phyloP scores from a whole-genome alignment of 164 flowering plant genomes.

The Stephania yunnanensis region DNA sequence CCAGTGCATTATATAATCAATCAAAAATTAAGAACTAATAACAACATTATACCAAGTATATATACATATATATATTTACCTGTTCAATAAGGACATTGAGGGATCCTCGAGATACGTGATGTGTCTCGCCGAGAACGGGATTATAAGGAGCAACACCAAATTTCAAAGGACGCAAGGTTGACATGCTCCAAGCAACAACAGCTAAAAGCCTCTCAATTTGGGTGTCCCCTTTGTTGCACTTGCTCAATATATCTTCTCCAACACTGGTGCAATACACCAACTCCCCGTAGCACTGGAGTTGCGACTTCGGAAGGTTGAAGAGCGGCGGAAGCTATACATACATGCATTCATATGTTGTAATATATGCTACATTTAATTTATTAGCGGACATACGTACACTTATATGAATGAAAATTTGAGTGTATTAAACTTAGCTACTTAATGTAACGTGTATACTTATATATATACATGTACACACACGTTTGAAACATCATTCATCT shows the following conservation, averaged over 20 bases:
- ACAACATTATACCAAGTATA: too few relatives aligned
- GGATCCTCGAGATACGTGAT: slow-evolving; percentile 63
- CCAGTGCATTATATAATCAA: too few relatives aligned
- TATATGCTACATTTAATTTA: too few relatives aligned
- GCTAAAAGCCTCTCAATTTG: slow-evolving; percentile 39
- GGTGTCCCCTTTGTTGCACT: slow-evolving; percentile 37
- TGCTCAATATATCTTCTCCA: slow-evolving; percentile 39
- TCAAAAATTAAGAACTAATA: too few relatives aligned
- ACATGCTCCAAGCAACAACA: too few relatives aligned
- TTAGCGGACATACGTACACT: too few relatives aligned
- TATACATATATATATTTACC: too few relatives aligned
- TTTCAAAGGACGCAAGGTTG: slow-evolving; percentile 44
- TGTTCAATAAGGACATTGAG: slow-evolving; percentile 83
- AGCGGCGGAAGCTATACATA: slow-evolving; percentile 78
- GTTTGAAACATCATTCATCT: too few relatives aligned
- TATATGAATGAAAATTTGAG: too few relatives aligned
- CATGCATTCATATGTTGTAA: neutral
- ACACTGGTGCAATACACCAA: slow-evolving; percentile 41
- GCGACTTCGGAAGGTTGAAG: slow-evolving; percentile 85
- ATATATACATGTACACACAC: too few relatives aligned
- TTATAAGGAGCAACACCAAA: slow-evolving; percentile 83
- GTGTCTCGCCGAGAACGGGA: slow-evolving; percentile 90
- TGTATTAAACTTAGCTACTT: too few relatives aligned
- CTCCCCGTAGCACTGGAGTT: slow-evolving; percentile 79
- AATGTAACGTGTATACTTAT: too few relatives aligned